Base-by-base conservation (phyloP, 257 asterid species). In the Scutellaria minor region DNA sequence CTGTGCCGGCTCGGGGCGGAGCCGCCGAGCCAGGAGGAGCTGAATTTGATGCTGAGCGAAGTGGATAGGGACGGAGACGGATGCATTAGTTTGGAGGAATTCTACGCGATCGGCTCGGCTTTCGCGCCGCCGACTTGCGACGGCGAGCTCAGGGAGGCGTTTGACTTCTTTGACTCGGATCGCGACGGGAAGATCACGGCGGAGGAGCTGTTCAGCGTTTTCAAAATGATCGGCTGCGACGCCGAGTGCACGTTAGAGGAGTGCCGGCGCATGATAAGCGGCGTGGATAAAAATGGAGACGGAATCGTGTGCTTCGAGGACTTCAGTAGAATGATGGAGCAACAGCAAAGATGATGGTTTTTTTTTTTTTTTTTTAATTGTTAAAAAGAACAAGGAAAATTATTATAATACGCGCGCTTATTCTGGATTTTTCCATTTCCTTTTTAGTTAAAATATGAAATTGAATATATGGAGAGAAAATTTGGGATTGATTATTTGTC, bases 231-330 rank as follows among this genome's bases (percentile, higher is more conserved):
- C 13, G 87, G 87, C 2, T 62, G 68, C 14, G 83, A 64, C 52
- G 66, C 77, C 13, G 50, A 61, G 81, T 85, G 87, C 83, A 85
- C 87, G 81, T 72, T 85, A 71, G 89, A 79, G 75, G 89, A 85
- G 15, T 85, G 89, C 81, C 77, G 68, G 80, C 74, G 83, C 64
- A 85, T 85, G 87, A 80, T 85, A 51, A 65, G 79, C 4, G 83
- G 76, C 0, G 87, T 80, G 41, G 82, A 85, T 12, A 70, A 65
- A 6, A 80, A 82, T 55, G 78, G 80, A 6, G 87, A 85, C 27
- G 87, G 89, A 24, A 72, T 85, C 67, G 89, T 85, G 57, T 85
- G 87, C 76, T 85, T 80, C 47, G 81, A 75, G 80, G 89, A 85
- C 76, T 85, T 85, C 62, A 55, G 77, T 40, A 64, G 66, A 40